Conservation (phyloP, 2,329 filamentous ascomycete species). For the Ophiostoma montium region DNA sequence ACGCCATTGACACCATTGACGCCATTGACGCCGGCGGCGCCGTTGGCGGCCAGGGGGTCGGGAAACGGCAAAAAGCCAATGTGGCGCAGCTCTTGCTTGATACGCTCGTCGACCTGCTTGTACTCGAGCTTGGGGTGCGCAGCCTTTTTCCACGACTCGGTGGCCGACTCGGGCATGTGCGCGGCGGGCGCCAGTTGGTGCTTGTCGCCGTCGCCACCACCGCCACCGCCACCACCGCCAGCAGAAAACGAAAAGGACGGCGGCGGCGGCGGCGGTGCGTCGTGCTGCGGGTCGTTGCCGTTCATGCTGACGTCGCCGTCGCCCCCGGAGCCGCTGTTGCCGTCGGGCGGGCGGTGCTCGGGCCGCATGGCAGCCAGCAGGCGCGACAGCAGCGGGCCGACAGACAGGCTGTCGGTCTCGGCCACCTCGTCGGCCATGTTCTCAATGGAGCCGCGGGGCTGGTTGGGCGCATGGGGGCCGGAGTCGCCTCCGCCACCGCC, state of each 20-base stretch:
- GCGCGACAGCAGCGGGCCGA: constrained; percentile 72
- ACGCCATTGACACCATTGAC: constrained; percentile 5
- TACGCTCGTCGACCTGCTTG: constrained; percentile 71
- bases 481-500: constrained; percentile 60
- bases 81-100: constrained; percentile 81
- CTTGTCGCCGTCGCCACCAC: constrained; percentile 18
- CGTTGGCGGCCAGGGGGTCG: constrained; percentile 12
- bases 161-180: constrained; percentile 62
- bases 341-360: constrained; percentile 41
- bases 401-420: constrained; percentile 78
- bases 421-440: constrained; percentile 74
- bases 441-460: constrained; percentile 73
- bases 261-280: background rate
- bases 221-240: background rate
- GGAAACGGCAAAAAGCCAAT: constrained; percentile 64
- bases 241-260: no score
- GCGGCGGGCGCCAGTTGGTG: constrained; percentile 53
- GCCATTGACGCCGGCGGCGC: constrained; percentile 11
- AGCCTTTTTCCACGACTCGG: constrained; percentile 66
- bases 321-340: constrained; percentile 27
- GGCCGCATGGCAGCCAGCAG: constrained; percentile 70
- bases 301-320: constrained; percentile 43
- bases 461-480: constrained; percentile 55
- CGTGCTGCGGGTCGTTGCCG: constrained; percentile 18
- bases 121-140: constrained; percentile 69